A percentile compares a stretch with the other conserved stretches of the same genome.
These are phyloP conservation scores for Peterozyma xylosa DNA, from an alignment of 805 yeast genomes.

Conservation along the genomic window DNA sequence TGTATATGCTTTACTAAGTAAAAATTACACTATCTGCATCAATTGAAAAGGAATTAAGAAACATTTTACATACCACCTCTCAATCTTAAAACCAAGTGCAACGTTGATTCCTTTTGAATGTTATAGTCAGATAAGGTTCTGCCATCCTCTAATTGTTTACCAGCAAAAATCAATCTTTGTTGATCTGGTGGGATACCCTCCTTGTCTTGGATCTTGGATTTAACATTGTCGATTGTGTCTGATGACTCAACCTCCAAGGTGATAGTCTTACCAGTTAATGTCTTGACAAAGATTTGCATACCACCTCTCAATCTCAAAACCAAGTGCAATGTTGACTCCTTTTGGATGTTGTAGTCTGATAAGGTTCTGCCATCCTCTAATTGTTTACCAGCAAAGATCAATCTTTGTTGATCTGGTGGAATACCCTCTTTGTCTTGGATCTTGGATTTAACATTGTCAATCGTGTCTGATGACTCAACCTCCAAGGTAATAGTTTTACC, in stretches of 20 bases:
- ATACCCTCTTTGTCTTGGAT: conserved; percentile 97
- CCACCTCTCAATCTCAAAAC: conserved; percentile 99
- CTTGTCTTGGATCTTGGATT: conserved; percentile 93
- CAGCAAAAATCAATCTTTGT: conserved; percentile 95
- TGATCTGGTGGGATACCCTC: conserved; percentile 98
- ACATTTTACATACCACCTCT: conserved; percentile 73
- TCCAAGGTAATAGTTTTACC: conserved; percentile 78
- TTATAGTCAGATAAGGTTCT: conserved; percentile 96
- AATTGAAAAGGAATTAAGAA: background rate
- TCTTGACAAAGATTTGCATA: conserved; percentile 32
- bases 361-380: conserved; percentile 94
- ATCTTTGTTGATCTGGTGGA: conserved; percentile 97
- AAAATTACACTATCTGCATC: background rate
- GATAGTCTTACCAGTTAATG: conserved; percentile 41
- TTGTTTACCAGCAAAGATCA: conserved; percentile 96
- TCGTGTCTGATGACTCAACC: conserved; percentile 96
- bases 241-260: conserved; percentile 97
- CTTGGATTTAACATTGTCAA: conserved; percentile 94
- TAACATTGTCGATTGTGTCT: conserved; percentile 95
- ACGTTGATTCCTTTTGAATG: conserved; percentile 95
- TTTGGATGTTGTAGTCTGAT: conserved; percentile 96
- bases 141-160: conserved; percentile 95
- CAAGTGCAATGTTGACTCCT: conserved; percentile 93
- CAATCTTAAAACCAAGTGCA: conserved; percentile 92
- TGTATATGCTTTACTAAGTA: background rate